These are phyloP conservation scores for Peronospora belbahrii DNA, from an alignment of 352 stramenopile genomes.

Conservation along the genomic window DNA sequence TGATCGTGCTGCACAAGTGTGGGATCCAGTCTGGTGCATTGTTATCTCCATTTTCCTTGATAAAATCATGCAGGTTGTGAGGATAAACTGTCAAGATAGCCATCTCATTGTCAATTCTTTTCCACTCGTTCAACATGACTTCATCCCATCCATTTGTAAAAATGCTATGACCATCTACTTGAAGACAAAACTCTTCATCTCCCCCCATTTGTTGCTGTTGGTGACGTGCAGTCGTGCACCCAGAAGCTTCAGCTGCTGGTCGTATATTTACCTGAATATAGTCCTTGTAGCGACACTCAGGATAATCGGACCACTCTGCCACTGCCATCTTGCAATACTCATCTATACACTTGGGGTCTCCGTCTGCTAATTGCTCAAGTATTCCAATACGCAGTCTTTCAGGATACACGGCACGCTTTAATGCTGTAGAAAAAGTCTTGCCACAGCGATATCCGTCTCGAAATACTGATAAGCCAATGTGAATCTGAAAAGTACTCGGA, in stretches of 20 bases:
- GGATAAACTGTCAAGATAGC: constrained; percentile 66
- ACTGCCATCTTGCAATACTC: constrained; percentile 72
- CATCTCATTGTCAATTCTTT: constrained; percentile 67
- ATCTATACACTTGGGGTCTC: constrained; percentile 54
- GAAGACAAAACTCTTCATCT: constrained; percentile 70
- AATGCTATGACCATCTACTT: constrained; percentile 75
- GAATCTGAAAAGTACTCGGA: constrained; percentile 41
- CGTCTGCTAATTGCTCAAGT: constrained; percentile 67
- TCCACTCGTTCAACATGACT: constrained; percentile 59
- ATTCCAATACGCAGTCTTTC: constrained; percentile 70
- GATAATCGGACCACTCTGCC: constrained; percentile 46
- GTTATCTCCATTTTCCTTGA: constrained; percentile 70
- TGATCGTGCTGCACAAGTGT: constrained; percentile 63
- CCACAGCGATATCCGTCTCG: constrained; percentile 69
- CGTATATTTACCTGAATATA: constrained; percentile 60
- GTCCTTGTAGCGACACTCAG: constrained; percentile 45
- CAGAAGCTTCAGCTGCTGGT: constrained; percentile 57
- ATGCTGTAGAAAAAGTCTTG: constrained; percentile 67
- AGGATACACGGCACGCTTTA: constrained; percentile 50
- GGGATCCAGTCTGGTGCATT: constrained; percentile 39
- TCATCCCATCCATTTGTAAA: constrained; percentile 79
- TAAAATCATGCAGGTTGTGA: constrained; percentile 55
- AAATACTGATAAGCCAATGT: constrained; percentile 69
- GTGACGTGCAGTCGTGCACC: constrained; percentile 60
- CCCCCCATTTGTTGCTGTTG: constrained; percentile 63